Conservation (phyloP, 352 stramenopile genomes). For the Globisporangium splendens region DNA sequence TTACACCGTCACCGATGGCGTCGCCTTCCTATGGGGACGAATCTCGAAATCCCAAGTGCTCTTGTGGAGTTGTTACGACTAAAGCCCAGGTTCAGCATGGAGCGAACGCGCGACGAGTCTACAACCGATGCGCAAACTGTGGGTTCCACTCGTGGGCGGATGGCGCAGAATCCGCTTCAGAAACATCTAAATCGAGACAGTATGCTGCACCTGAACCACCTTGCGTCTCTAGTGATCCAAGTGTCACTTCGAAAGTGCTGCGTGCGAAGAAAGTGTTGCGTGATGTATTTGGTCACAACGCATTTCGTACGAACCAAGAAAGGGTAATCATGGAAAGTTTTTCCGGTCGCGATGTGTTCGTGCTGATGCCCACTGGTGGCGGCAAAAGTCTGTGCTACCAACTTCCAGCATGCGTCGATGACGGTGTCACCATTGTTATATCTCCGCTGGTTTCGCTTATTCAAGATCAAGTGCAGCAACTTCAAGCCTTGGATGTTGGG, state of each 20-base stretch:
- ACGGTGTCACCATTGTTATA: slow-evolving; percentile 96
- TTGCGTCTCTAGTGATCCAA: slow-evolving; percentile 43
- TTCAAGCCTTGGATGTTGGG: slow-evolving; percentile 91
- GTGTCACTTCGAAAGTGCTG: slow-evolving; percentile 62
- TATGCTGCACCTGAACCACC: slow-evolving; percentile 19
- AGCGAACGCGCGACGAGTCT: slow-evolving; percentile 54
- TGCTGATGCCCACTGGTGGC: slow-evolving; percentile 98
- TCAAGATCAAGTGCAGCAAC: slow-evolving; percentile 97
- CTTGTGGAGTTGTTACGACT: slow-evolving; percentile 57
- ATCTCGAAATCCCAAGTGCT: slow-evolving; percentile 33
- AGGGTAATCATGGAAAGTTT: slow-evolving; percentile 94
- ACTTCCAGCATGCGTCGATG: slow-evolving; percentile 83
- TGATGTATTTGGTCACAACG: slow-evolving; percentile 94
- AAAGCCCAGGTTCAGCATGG: slow-evolving; percentile 65
- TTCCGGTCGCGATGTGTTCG: slow-evolving; percentile 93
- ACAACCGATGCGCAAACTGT: slow-evolving; percentile 71
- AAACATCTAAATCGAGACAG: slow-evolving; percentile 6
- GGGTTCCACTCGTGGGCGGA: slow-evolving; percentile 78
- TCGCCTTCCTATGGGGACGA: slow-evolving; percentile 12
- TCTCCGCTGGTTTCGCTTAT: slow-evolving; percentile 98
- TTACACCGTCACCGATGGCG: background rate
- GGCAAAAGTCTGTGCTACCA: slow-evolving; percentile 99
- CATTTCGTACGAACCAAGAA: slow-evolving; percentile 94
- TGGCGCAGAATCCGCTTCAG: slow-evolving; percentile 16
- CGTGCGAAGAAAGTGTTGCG: slow-evolving; percentile 67